Base-by-base conservation (phyloP, 2,329 filamentous ascomycete genomes). In the Zymoseptoria passerinii region DNA sequence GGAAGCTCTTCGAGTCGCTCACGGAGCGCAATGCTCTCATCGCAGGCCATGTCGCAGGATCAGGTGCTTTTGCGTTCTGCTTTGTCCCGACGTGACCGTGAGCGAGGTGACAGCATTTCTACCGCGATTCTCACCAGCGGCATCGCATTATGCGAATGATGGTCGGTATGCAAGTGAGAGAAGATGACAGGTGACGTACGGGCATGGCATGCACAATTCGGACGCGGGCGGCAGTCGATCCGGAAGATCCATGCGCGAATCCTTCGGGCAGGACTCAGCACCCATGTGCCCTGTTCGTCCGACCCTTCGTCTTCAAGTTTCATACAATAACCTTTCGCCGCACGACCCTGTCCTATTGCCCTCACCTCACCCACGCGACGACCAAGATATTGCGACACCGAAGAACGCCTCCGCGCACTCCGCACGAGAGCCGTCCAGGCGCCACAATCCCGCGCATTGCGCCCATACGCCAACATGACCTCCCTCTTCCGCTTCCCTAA, bases 401-500 rank as follows among this genome's bases (percentile, higher is more conserved):
- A 44, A 5, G 7, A 5, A 13, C 35, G 16, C 35, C 35, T 16
- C 13, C 35, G 16, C 6, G n/a, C 16, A 44, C 10, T n/a, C 13
- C 4, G 35, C 35, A 44, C 35, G 35, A 44, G 16, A 44, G 16
- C 35, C n/a, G 35, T 13, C 13, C n/a, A 44, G 35, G 35, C 35
- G n/a, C 35, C 23, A 16, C 13, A 44, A 16, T 1, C 13, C 35
- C 13, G 16, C 35, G 35, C 13, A 13, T 16, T 16, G 35, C 35
- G 35, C 13, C 35, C 35, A 4, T 16, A 44, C 35, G 35, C 35
- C 10, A 44, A 16, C 35, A 44, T 44, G 35, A 44, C 35, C 49
- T 54, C 53, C 54, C 50, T 63, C 55, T 50, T 63, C 35, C 61
- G 48, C 50, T 61, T 65, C 55, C 63, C 63, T 1, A 56, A 53